Conservation (phyloP, 2,329 filamentous ascomycete species). For the Cladophialophora carrionii region DNA sequence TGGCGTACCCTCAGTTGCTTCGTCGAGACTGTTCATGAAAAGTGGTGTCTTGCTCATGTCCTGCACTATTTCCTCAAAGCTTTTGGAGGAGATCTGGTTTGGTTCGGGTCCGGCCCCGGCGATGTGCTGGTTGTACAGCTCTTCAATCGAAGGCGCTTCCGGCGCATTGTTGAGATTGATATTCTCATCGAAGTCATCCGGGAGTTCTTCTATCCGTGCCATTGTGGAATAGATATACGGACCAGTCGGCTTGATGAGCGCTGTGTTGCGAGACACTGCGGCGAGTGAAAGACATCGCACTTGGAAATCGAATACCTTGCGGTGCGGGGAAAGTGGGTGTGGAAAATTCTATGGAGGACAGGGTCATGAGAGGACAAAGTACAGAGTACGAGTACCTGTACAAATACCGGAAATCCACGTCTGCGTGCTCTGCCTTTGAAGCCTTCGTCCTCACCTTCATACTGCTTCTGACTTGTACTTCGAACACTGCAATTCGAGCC, state of each 20-base stretch:
- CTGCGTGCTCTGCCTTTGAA: too few species aligned
- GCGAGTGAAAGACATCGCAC: background rate
- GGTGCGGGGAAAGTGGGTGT: slow-evolving; percentile 15
- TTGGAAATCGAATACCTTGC: background rate
- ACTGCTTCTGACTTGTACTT: background rate
- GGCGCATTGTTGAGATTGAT: slow-evolving; percentile 48
- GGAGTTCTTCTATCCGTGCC: slow-evolving; percentile 53
- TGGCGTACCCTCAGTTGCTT: slow-evolving; percentile 56
- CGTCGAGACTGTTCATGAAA: slow-evolving; percentile 90
- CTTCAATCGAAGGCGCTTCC: slow-evolving; percentile 32
- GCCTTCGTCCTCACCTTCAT: background rate
- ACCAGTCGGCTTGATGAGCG: background rate
- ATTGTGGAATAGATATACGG: slow-evolving; percentile 28
- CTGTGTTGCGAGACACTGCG: background rate
- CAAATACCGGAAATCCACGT: too few species aligned
- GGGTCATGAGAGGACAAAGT: too few species aligned
- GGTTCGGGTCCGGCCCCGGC: slow-evolving; percentile 40
- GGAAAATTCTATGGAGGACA: background rate
- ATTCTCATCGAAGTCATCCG: slow-evolving; percentile 55
- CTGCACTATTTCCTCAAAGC: slow-evolving; percentile 60
- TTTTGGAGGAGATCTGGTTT: slow-evolving; percentile 34
- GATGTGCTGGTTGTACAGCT: slow-evolving; percentile 36
- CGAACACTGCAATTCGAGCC: background rate
- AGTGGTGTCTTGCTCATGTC: slow-evolving; percentile 75
- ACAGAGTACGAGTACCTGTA: too few species aligned